phyloP scores from a whole-genome alignment of 495 filamentous ascomycete species.

The Elasticomyces elasticus region DNA sequence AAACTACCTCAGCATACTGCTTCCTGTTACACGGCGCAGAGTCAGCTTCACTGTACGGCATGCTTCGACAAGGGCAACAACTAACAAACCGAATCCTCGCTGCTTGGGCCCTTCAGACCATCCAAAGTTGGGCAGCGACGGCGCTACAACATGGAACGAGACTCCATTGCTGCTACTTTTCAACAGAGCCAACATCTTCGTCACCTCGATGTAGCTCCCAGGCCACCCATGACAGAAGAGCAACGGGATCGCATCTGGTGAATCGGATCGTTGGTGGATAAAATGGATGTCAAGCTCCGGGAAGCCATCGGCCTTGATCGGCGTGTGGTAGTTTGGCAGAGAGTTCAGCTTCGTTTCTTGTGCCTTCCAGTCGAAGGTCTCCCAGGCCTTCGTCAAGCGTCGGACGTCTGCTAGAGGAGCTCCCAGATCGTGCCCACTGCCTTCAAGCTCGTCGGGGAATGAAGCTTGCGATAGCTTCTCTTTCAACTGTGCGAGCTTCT shows the following conservation, averaged over 20 bases:
- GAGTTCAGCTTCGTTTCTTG: slow-evolving; percentile 31
- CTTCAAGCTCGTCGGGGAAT: slow-evolving; percentile 31
- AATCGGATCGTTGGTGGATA: slow-evolving; percentile 26
- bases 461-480: slow-evolving; percentile 33
- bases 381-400: slow-evolving; percentile 41
- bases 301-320: slow-evolving; percentile 29
- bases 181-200: slow-evolving; percentile 51
- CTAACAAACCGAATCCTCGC: slow-evolving; percentile 48
- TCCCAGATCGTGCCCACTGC: slow-evolving; percentile 35
- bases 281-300: slow-evolving; percentile 32
- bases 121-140: slow-evolving; percentile 63
- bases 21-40: no score
- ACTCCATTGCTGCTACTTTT: slow-evolving; percentile 35
- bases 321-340: slow-evolving; percentile 29
- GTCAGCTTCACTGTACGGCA: no score
- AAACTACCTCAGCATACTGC: slow-evolving; percentile 43
- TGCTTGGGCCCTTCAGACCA: slow-evolving; percentile 49
- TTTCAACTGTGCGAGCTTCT: slow-evolving; percentile 30
- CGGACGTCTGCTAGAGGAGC: slow-evolving; percentile 44
- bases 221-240: slow-evolving; percentile 38
- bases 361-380: slow-evolving; percentile 32
- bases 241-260: slow-evolving; percentile 28
- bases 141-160: slow-evolving; percentile 58
- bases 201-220: slow-evolving; percentile 58
- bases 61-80: no score